These are phyloP conservation scores for Dissophora globulifera DNA, from an alignment of 192 early-diverging fungal genomes.

Conservation along the genomic window DNA sequence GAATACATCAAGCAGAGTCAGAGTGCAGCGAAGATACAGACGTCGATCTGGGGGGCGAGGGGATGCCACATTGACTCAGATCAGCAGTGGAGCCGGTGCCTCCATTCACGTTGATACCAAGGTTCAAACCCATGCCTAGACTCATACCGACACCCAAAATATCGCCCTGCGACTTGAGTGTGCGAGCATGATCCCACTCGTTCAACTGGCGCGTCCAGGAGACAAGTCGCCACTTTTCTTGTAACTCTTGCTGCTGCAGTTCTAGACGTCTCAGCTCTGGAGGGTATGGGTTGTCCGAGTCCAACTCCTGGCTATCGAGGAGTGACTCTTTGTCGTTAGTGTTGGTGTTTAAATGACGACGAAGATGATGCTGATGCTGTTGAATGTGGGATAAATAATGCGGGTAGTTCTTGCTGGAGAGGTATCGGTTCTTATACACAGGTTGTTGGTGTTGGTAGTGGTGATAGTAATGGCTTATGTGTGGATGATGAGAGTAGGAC, in stretches of 20 bases:
- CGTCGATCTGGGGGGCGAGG: background rate
- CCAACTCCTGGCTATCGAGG: background rate
- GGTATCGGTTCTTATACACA: slow-evolving; percentile 19
- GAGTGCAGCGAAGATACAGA: background rate
- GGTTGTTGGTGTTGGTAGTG: slow-evolving; percentile 14
- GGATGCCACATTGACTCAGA: background rate
- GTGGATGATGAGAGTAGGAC: slow-evolving; percentile 2
- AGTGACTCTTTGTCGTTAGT: background rate
- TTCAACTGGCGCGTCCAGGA: slow-evolving; percentile 49
- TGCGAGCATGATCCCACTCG: slow-evolving; percentile 52
- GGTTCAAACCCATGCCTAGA: slow-evolving; percentile 3
- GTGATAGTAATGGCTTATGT: background rate
- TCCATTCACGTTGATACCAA: background rate
- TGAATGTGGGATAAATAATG: slow-evolving; percentile 22
- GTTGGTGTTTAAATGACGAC: slow-evolving; percentile 3
- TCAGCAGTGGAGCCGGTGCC: background rate
- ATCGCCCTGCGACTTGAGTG: slow-evolving; percentile 27
- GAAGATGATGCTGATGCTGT: slow-evolving; percentile 2
- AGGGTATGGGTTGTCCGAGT: background rate
- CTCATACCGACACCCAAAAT: slow-evolving; percentile 17
- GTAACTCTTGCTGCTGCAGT: slow-evolving; percentile 25
- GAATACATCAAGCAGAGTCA: background rate
- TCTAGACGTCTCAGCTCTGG: slow-evolving; percentile 23
- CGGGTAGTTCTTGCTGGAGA: slow-evolving; percentile 9
- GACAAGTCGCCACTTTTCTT: slow-evolving; percentile 41